Percentiles rank a stretch among this genome's conserved stretches.
Evolutionary conservation across 306 rosid species (phyloP).

Genomic region (Luffa aegyptiaca): DNA sequence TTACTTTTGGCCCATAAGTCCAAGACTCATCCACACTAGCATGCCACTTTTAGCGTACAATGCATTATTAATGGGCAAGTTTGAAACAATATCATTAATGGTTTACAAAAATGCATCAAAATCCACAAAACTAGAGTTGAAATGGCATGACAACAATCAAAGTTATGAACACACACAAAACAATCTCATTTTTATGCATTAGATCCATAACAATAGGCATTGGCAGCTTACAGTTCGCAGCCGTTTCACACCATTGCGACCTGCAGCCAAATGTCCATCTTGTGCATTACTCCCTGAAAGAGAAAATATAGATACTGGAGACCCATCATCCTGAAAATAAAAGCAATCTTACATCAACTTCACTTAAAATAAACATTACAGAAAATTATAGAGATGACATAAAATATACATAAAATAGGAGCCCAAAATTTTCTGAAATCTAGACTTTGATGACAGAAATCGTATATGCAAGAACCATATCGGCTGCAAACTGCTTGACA

Average conservation of each 20-base stretch:
- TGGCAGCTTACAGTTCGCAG: conserved; percentile 55
- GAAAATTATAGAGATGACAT: not conserved
- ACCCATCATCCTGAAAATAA: conserved; percentile 69
- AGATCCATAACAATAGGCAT: not conserved
- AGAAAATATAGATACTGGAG: conserved; percentile 78
- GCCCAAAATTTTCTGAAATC: not conserved
- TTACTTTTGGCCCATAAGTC: not conserved
- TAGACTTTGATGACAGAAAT: not conserved
- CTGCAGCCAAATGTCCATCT: conserved; percentile 90
- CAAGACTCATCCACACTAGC: not conserved
- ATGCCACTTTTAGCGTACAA: not conserved
- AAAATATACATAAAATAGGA: not conserved
- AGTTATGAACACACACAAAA: not conserved
- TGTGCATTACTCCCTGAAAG: conserved; percentile 77
- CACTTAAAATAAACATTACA: not conserved
- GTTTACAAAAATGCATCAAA: not conserved
- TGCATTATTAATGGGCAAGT: not conserved
- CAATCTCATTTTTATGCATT: not conserved
- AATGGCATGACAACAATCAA: not conserved
- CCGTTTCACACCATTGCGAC: conserved; percentile 91
- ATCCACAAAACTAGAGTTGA: not conserved
- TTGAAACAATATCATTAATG: not conserved
- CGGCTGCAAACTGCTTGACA: not conserved
- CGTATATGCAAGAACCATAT: not conserved
- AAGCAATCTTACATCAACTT: not conserved